phyloP scores from a whole-genome alignment of 108 stramenopile genomes.

The Cyclotella choctawhatcheeana region DNA sequence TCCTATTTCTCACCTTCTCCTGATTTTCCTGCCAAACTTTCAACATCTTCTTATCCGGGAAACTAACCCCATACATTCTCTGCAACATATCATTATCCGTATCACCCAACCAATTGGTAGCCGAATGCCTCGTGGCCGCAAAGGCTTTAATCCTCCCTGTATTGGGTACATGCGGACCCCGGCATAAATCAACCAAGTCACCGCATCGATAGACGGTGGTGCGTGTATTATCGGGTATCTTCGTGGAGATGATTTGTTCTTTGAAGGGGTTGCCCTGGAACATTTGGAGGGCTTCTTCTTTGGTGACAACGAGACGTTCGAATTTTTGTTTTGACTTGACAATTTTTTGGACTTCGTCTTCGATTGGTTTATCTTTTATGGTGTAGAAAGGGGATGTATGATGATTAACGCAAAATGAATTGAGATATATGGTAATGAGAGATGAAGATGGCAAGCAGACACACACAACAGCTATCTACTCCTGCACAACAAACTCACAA shows the following conservation, averaged over 20 bases:
- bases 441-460: neutral
- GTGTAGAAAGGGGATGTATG: neutral
- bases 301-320: conserved; percentile 97
- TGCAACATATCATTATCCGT: conserved; percentile 97
- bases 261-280: conserved; percentile 99
- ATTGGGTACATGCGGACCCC: conserved; percentile 96
- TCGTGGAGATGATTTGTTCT: conserved; percentile 90
- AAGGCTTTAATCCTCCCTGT: conserved; percentile 97
- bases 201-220: conserved; percentile 99
- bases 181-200: conserved; percentile 97
- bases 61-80: conserved; percentile 97
- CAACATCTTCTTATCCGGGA: conserved; percentile 98
- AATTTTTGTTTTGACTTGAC: conserved; percentile 97
- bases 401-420: too few species aligned
- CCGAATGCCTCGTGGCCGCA: conserved; percentile 87
- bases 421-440: neutral
- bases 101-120: conserved; percentile 98
- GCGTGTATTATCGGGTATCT: conserved; percentile 94
- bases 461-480: neutral
- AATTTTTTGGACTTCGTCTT: conserved; percentile 85
- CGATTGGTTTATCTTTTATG: conserved; percentile 69
- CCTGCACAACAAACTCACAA: conserved; percentile 68
- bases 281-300: conserved; percentile 96
- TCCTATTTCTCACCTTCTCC: conserved; percentile 84
- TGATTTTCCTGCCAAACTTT: conserved; percentile 95